These are phyloP conservation scores for Nicotiana undulata DNA, from an alignment of 257 asterid species.

Conservation along the genomic window DNA sequence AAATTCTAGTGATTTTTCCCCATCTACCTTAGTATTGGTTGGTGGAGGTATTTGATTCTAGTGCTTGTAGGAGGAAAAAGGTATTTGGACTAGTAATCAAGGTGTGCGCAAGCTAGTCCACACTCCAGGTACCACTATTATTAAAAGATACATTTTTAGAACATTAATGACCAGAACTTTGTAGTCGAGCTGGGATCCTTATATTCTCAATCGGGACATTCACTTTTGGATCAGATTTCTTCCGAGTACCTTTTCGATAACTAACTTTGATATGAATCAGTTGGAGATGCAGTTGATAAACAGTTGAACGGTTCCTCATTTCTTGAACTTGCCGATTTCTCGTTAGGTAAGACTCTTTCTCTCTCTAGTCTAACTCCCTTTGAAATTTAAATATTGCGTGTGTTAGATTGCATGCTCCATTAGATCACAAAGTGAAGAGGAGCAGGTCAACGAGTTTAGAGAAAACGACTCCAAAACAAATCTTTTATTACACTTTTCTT, in stretches of 20 bases:
- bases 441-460: constrained; percentile 7
- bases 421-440: constrained; percentile 3
- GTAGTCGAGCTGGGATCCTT: not conserved
- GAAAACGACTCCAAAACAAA: constrained; percentile 7
- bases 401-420: not conserved
- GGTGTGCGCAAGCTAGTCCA: no score
- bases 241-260: not conserved
- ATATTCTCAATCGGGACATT: not conserved
- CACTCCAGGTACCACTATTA: no score
- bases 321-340: constrained; percentile 16
- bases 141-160: no score
- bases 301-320: constrained; percentile 70
- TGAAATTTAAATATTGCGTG: not conserved
- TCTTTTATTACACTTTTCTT: constrained; percentile 6
- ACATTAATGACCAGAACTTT: not conserved
- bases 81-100: no score
- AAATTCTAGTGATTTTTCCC: no score
- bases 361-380: not conserved
- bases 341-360: constrained; percentile 42
- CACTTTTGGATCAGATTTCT: not conserved
- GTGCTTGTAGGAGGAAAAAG: no score
- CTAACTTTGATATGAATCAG: not conserved
- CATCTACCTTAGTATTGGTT: no score
- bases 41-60: no score
- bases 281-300: constrained; percentile 12